A percentile compares a stretch with the other conserved stretches of the same genome.
phyloP scores from a whole-genome alignment of 345 rosid species.

The Bruguiera sexangula region DNA sequence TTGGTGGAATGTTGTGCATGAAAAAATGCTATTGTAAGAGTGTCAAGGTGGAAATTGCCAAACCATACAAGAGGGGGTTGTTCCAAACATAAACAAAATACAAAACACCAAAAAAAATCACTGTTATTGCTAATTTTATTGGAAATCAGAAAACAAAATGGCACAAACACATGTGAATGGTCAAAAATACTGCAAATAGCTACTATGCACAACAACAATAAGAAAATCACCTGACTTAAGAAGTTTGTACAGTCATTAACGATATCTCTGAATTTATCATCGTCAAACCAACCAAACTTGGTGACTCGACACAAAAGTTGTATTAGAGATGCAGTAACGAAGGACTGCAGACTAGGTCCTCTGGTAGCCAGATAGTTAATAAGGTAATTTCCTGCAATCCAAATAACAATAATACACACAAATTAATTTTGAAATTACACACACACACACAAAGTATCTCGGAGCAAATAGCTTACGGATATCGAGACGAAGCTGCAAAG shows the following conservation, averaged over 20 bases:
- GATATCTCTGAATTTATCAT: conserved; percentile 82
- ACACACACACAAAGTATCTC: background rate
- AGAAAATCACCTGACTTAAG: conserved; percentile 68
- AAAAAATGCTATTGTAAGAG: too few species aligned
- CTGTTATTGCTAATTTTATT: too few species aligned
- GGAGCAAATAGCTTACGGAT: conserved; percentile 42
- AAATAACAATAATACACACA: background rate
- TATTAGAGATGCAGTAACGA: conserved; percentile 80
- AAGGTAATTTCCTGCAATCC: conserved; percentile 61
- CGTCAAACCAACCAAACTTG: conserved; percentile 99
- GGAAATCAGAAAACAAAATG: too few species aligned
- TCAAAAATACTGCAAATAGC: background rate
- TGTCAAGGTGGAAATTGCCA: too few species aligned
- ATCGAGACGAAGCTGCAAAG: conserved; percentile 86
- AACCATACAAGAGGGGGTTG: too few species aligned
- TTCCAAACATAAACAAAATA: background rate
- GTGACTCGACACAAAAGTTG: conserved; percentile 90
- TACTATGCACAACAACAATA: background rate
- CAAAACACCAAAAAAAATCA: background rate
- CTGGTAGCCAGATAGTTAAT: conserved; percentile 83
- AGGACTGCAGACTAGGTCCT: conserved; percentile 84
- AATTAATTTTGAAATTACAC: conserved; percentile 6
- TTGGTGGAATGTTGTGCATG: too few species aligned
- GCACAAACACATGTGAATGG: background rate
- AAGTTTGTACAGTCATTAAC: conserved; percentile 82